Percentiles rank a stretch among this genome's conserved stretches.
Conservation (phyloP, 306 rosid species). For the Begonia fuchsioides region DNA sequence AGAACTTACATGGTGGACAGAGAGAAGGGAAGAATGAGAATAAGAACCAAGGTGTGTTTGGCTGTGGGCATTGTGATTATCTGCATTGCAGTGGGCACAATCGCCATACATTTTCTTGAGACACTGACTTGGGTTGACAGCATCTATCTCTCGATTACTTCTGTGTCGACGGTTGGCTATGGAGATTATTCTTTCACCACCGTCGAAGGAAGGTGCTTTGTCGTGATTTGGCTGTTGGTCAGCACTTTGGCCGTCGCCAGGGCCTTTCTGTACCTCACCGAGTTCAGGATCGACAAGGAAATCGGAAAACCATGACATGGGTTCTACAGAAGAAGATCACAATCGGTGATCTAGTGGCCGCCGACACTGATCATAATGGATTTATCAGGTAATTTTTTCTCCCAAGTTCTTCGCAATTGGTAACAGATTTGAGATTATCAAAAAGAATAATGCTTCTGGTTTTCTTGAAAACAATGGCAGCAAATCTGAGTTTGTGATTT, state of each 20-base stretch:
- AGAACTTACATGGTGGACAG: slow-evolving; percentile 55
- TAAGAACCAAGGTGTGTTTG: slow-evolving; percentile 66
- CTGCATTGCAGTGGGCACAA: slow-evolving; percentile 55
- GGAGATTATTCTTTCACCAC: slow-evolving; percentile 75
- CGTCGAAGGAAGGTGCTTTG: slow-evolving; percentile 49
- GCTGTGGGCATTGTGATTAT: slow-evolving; percentile 71
- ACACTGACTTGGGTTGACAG: slow-evolving; percentile 52
- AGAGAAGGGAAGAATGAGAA: slow-evolving; percentile 83
- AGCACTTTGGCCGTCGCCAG: slow-evolving; percentile 69
- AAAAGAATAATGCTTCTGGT: too few relatives aligned
- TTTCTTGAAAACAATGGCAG: slow-evolving; percentile 14
- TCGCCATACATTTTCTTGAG: slow-evolving; percentile 51
- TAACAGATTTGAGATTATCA: too few relatives aligned
- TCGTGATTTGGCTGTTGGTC: slow-evolving; percentile 57
- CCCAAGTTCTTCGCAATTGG: too few relatives aligned
- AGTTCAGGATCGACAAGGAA: slow-evolving; percentile 70
- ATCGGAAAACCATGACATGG: slow-evolving; percentile 42
- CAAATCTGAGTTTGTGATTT: slow-evolving; percentile 63
- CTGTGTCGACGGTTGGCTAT: slow-evolving; percentile 77
- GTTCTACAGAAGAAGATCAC: slow-evolving; percentile 69
- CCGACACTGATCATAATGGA: slow-evolving; percentile 54
- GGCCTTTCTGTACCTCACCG: slow-evolving; percentile 62
- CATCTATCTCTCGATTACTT: slow-evolving; percentile 58
- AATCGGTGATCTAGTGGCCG: slow-evolving; percentile 64
- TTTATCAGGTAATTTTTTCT: slow-evolving; percentile 34